phyloP scores from a whole-genome alignment of 331 rosid species.

The Quercus lobata region DNA sequence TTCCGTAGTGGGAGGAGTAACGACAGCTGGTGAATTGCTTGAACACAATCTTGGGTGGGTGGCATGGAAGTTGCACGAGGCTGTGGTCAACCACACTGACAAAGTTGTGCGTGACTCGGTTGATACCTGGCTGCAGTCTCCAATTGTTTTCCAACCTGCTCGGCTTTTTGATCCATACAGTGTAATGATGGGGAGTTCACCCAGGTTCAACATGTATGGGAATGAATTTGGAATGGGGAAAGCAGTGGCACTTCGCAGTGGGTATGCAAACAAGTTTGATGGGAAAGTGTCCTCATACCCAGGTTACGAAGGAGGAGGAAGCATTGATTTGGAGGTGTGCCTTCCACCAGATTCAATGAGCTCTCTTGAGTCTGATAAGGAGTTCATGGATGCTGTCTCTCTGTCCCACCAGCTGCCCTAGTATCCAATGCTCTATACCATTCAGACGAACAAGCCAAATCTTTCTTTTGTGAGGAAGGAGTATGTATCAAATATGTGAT shows the following conservation, averaged over 20 bases:
- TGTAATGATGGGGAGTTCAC: slow-evolving; percentile 63
- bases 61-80: no score
- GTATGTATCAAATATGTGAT: no score
- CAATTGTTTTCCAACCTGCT: not conserved
- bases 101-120: not conserved
- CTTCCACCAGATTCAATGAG: slow-evolving; percentile 41
- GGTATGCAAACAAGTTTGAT: no score
- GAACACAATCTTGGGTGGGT: no score
- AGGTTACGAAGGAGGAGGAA: slow-evolving; percentile 53
- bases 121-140: slow-evolving; percentile 41
- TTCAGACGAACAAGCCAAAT: not conserved
- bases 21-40: no score
- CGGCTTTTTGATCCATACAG: slow-evolving; percentile 6
- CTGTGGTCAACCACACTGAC: slow-evolving; percentile 4
- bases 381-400: slow-evolving; percentile 39
- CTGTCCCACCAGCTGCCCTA: not conserved
- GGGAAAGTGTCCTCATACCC: slow-evolving; percentile 3
- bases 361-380: slow-evolving; percentile 39
- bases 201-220: slow-evolving; percentile 63
- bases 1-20: no score
- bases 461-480: not conserved
- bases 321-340: slow-evolving; percentile 62
- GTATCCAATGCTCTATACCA: not conserved
- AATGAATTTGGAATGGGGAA: no score
- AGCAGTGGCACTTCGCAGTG: no score